Evolutionary conservation across 2,329 filamentous ascomycete species (phyloP).

Genomic region (Cytospora leucostoma): DNA sequence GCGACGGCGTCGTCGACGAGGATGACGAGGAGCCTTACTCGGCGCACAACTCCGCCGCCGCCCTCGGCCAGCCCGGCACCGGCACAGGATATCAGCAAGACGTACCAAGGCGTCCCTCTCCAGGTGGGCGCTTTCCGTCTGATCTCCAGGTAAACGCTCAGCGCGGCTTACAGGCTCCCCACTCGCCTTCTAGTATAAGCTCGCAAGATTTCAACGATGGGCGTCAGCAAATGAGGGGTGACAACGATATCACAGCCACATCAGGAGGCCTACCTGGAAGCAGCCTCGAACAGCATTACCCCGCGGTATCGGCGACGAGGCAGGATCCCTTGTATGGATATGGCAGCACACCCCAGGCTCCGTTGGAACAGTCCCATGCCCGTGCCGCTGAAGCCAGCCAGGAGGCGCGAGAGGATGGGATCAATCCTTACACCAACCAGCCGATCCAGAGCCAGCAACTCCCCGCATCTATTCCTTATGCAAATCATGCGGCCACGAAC

Average conservation of each 20-base stretch:
- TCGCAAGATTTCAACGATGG: slow-evolving; percentile 54
- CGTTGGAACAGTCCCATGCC: slow-evolving; percentile 52
- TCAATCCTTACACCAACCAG: slow-evolving; percentile 59
- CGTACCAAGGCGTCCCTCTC: slow-evolving; percentile 69
- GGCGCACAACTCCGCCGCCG: slow-evolving; percentile 58
- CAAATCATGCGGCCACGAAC: slow-evolving; percentile 17
- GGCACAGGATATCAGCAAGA: slow-evolving; percentile 44
- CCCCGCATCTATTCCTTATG: slow-evolving; percentile 5
- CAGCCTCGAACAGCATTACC: slow-evolving; percentile 41
- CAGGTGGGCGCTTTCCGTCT: slow-evolving; percentile 96
- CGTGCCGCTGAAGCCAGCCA: slow-evolving; percentile 53
- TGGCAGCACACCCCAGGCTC: slow-evolving; percentile 47
- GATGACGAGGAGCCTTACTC: slow-evolving; percentile 67
- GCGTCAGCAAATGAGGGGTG: slow-evolving; percentile 34
- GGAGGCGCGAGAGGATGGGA: slow-evolving; percentile 54
- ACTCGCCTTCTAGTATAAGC: slow-evolving; percentile 80
- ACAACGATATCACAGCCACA: slow-evolving; percentile 61
- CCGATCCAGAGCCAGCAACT: slow-evolving; percentile 35
- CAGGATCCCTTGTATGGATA: slow-evolving; percentile 40
- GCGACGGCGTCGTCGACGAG: slow-evolving; percentile 77
- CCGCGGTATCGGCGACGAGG: slow-evolving; percentile 12
- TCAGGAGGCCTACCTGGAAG: slow-evolving; percentile 56
- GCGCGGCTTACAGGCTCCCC: slow-evolving; percentile 77
- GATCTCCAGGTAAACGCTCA: slow-evolving; percentile 80
- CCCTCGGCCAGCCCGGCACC: slow-evolving; percentile 46